phyloP scores from a whole-genome alignment of 805 yeast species.

The Ogataea corticis region DNA sequence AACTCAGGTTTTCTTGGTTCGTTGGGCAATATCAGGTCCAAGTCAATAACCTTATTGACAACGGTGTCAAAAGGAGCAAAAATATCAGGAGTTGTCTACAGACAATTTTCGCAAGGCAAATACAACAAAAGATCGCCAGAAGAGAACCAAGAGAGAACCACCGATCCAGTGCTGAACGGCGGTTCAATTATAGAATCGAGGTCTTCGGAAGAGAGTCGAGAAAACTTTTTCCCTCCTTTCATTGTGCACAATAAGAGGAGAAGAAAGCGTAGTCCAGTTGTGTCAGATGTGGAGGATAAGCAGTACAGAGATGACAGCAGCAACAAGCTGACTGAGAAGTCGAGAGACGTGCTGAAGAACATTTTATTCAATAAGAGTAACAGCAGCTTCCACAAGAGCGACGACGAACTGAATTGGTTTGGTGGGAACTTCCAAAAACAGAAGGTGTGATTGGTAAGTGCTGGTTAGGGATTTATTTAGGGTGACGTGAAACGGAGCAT shows the following conservation, averaged over 20 bases:
- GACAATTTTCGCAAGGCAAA: not conserved
- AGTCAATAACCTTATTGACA: constrained; percentile 23
- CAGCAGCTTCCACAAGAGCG: constrained; percentile 16
- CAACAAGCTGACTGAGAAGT: constrained; percentile 1
- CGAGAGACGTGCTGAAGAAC: constrained; percentile 11
- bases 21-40: constrained; percentile 9
- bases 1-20: constrained; percentile 10
- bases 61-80: constrained; percentile 18
- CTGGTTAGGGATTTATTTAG: not conserved
- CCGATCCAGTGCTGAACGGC: not conserved
- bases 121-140: not conserved
- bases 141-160: not conserved
- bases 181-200: constrained; percentile 4
- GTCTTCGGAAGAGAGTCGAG: constrained; percentile 12
- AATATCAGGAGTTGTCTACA: constrained; percentile 1
- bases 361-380: constrained; percentile 11
- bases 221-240: constrained; percentile 9
- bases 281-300: constrained; percentile 5
- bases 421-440: constrained; percentile 25
- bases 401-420: constrained; percentile 27
- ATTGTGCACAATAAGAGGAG: constrained; percentile 7
- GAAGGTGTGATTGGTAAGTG: constrained; percentile 11
- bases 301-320: constrained; percentile 4
- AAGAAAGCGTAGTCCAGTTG: constrained; percentile 5
- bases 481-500: not conserved